A percentile compares a stretch with the other conserved stretches of the same genome.
Evolutionary conservation across 169 alveolate genomes (phyloP).

Genomic region (Eimeria nieschulzi): DNA sequence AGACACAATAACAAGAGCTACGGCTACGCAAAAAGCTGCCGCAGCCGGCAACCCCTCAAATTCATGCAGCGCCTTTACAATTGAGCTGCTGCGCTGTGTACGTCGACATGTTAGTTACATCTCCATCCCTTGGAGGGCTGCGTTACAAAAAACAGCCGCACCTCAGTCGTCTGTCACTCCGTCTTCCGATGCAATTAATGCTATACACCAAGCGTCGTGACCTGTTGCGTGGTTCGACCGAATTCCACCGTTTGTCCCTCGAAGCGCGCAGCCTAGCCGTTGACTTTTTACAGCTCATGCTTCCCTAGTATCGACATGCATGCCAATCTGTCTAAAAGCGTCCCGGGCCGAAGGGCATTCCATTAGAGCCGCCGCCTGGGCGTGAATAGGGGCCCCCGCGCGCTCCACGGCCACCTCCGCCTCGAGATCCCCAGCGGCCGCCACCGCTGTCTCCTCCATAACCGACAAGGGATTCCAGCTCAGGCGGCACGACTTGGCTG

Average conservation of each 20-base stretch:
- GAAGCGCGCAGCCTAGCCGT: neutral
- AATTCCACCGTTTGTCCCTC: neutral
- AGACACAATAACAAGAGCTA: no score
- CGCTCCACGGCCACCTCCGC: conserved; percentile 68
- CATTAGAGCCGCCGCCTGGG: conserved; percentile 58
- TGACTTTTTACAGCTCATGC: neutral
- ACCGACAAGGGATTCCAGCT: conserved; percentile 79
- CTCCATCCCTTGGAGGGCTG: no score
- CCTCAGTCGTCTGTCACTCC: neutral
- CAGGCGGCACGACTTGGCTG: conserved; percentile 92
- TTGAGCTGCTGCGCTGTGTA: no score
- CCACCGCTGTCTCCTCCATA: conserved; percentile 69
- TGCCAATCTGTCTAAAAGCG: conserved; percentile 16
- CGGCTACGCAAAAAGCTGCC: no score
- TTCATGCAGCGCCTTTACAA: no score
- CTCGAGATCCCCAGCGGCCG: conserved; percentile 70
- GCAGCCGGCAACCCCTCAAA: no score
- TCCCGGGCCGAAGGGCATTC: conserved; percentile 56
- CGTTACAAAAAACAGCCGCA: neutral
- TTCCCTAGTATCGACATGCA: neutral
- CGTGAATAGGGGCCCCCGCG: conserved; percentile 59
- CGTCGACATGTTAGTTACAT: no score
- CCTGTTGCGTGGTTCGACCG: neutral
- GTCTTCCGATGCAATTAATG: neutral
- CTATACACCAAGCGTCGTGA: neutral